Conservation (phyloP, 768 basidiomycete genomes). For the Hydnum rufescens region DNA sequence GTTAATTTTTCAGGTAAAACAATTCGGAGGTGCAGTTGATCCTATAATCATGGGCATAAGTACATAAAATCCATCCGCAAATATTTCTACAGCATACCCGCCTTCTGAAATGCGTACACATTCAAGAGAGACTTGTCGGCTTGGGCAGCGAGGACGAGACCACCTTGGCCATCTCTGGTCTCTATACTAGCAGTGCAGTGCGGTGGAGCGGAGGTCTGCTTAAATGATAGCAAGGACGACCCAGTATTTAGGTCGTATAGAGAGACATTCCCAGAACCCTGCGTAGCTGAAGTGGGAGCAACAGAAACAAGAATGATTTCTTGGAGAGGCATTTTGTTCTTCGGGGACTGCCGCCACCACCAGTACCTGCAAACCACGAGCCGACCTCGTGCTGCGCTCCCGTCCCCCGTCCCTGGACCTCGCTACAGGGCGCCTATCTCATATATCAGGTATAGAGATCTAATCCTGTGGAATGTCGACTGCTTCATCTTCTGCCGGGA, state of each 20-base stretch:
- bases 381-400: too few relatives aligned
- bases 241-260: constrained; percentile 72
- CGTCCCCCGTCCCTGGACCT: too few relatives aligned
- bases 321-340: not conserved
- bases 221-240: constrained; percentile 62
- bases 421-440: not conserved
- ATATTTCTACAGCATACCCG: constrained; percentile 15
- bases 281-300: constrained; percentile 7
- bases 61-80: not conserved
- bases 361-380: too few relatives aligned
- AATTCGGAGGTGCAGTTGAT: constrained; percentile 72
- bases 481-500: not conserved
- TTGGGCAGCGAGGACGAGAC: constrained; percentile 67
- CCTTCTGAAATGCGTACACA: constrained; percentile 90
- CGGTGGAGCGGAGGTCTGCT: constrained; percentile 48
- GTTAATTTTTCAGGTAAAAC: constrained; percentile 79
- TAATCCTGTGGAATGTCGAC: not conserved
- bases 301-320: not conserved
- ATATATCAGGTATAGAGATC: not conserved
- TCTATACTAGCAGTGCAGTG: constrained; percentile 52
- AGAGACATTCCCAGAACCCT: constrained; percentile 43
- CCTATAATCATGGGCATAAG: constrained; percentile 27
- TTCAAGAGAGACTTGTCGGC: constrained; percentile 76
- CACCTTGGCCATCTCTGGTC: constrained; percentile 54
- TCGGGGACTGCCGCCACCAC: not conserved